Conservation (phyloP, 805 yeast genomes). For the Saturnispora mendoncae region DNA sequence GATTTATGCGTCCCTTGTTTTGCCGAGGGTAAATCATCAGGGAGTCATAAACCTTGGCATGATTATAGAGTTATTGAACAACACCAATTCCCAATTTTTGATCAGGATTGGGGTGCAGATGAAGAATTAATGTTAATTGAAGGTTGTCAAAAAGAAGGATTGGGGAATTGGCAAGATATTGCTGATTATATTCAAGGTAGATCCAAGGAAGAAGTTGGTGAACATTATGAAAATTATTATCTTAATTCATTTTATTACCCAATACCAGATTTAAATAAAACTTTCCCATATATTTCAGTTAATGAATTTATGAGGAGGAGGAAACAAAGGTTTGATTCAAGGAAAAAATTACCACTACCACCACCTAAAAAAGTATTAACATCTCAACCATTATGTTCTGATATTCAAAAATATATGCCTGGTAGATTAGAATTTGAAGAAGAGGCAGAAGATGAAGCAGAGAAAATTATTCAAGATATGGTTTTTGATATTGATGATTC, state of each 20-base stretch:
- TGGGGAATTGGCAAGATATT: slow-evolving; percentile 98
- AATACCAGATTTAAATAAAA: slow-evolving; percentile 73
- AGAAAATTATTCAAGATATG: slow-evolving; percentile 89
- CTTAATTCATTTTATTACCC: slow-evolving; percentile 70
- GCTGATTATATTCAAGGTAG: slow-evolving; percentile 93
- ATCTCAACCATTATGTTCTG: slow-evolving; percentile 93
- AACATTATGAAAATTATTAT: slow-evolving; percentile 70
- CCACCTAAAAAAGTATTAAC: slow-evolving; percentile 85
- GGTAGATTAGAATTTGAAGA: slow-evolving; percentile 95
- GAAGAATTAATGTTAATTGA: slow-evolving; percentile 84
- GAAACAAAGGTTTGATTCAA: slow-evolving; percentile 61
- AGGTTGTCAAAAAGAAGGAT: slow-evolving; percentile 84
- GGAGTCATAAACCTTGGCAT: slow-evolving; percentile 89
- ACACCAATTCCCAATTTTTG: slow-evolving; percentile 87
- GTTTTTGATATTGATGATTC: slow-evolving; percentile 89
- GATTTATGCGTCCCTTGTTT: slow-evolving; percentile 98
- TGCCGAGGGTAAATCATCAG: slow-evolving; percentile 71
- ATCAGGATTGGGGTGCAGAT: slow-evolving; percentile 95
- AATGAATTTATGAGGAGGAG: slow-evolving; percentile 60
- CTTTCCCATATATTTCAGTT: slow-evolving; percentile 55
- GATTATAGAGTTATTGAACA: slow-evolving; percentile 89
- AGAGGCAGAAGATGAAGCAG: slow-evolving; percentile 96
- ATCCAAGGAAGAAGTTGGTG: slow-evolving; percentile 81
- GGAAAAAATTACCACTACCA: slow-evolving; percentile 66
- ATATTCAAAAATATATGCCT: slow-evolving; percentile 97